Evolutionary conservation across 805 yeast genomes (phyloP), one percentile per base, ranked within the genome.

Genomic region (Candida ortonii): DNA sequence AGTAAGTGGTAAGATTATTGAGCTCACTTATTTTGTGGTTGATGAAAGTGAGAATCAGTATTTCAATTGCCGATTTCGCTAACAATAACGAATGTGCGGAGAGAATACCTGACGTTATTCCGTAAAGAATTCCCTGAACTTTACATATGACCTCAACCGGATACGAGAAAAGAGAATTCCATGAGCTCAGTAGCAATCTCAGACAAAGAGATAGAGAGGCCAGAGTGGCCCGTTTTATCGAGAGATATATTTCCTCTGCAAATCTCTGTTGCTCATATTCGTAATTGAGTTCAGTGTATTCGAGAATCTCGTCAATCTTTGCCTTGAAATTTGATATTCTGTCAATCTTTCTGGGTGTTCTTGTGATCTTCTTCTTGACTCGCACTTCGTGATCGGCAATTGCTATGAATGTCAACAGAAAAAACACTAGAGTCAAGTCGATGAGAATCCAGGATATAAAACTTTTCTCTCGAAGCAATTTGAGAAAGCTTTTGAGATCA

Each of bases 61-160:
- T 73, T 49, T 84, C 94, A 14, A 87, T 83, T 0, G 84, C 73
- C 1, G 88, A 76, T 58, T 87, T 87, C n/a, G 95, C 95, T 59
- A 86, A 70, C 38, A 88, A 67, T 31, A 88, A 69, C 2, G 95
- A 84, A 53, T 85, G 94, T 0, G 95, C 95, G 1, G 95, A 83
- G 29, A 87, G 64, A 0, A 80, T 74, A 2, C 96, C 96, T 29
- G 87, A 76, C 4, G 78, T 64, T 13, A 76, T 50, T 1, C 95
- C 95, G 55, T 68, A 82, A 9, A 73, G 54, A 5, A 76, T 53
- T 1, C 95, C 95, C 44, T 71, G 73, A 8, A 65, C 39, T 34
- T 68, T 62, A 19, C 48, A 37, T 31, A 54, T 31, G 22, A 36
- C 27, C 8, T 34, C 44, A 14, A 23, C 20, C 11, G 49, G 28